Conservation (phyloP, 495 filamentous ascomycete species). For the Pyrenula aspistea region DNA sequence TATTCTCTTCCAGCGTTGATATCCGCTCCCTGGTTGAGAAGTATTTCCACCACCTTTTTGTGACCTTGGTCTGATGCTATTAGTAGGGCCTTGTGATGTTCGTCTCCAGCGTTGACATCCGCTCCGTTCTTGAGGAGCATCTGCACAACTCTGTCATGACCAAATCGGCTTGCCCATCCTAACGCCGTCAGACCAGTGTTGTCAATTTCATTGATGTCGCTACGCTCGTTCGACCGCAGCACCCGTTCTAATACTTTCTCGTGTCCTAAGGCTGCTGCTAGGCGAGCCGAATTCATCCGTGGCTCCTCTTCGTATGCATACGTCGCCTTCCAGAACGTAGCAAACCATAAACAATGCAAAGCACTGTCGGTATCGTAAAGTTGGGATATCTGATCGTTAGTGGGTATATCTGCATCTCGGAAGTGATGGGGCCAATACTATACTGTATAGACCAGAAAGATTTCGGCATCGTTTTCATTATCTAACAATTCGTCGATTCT, state of each 20-base stretch:
- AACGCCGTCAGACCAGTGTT: conserved; percentile 18
- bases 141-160: conserved; percentile 17
- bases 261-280: conserved; percentile 1
- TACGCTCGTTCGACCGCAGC: background rate
- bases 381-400: background rate
- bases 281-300: background rate
- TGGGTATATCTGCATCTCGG: background rate
- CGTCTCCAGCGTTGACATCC: conserved; percentile 21
- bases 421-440: background rate
- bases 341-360: background rate
- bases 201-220: background rate
- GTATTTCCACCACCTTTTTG: conserved; percentile 9
- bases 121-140: conserved; percentile 25
- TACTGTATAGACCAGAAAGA: background rate
- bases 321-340: background rate
- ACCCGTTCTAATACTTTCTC: conserved; percentile 2
- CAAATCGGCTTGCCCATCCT: conserved; percentile 21
- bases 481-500: background rate
- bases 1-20: conserved; percentile 8
- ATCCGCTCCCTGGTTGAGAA: conserved; percentile 18
- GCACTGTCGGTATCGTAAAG: background rate
- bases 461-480: background rate
- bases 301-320: background rate
- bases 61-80: conserved; percentile 14
- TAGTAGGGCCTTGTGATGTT: conserved; percentile 21